A percentile compares a stretch with the other conserved stretches of the same genome.
These are phyloP conservation scores for Apiotrichum sp. DNA, from an alignment of 1,284 basidiomycete genomes.

Conservation along the genomic window DNA sequence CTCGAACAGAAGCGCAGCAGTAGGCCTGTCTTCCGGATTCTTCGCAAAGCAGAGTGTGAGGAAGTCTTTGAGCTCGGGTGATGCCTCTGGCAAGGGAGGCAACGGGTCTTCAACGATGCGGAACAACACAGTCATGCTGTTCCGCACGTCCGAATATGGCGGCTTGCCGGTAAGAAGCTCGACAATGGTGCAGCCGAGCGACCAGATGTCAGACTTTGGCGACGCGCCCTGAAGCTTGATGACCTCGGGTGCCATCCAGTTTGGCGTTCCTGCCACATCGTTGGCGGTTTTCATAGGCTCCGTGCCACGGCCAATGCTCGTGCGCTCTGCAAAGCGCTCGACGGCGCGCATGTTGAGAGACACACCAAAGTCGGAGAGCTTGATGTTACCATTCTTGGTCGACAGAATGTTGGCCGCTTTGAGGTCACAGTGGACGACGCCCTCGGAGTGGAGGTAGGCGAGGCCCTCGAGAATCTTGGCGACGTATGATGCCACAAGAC, in stretches of 20 bases:
- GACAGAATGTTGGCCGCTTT: conserved; percentile 74
- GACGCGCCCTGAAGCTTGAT: conserved; percentile 65
- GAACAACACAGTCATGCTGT: conserved; percentile 92
- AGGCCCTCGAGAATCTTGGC: conserved; percentile 93
- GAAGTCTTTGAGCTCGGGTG: conserved; percentile 68
- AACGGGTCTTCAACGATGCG: conserved; percentile 86
- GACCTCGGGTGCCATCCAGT: conserved; percentile 96
- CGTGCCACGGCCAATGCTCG: conserved; percentile 25
- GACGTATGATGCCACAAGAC: conserved; percentile 79
- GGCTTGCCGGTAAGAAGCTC: conserved; percentile 87
- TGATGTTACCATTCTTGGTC: conserved; percentile 53
- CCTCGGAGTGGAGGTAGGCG: conserved; percentile 88
- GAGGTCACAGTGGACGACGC: conserved; percentile 96
- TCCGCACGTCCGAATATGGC: conserved; percentile 78
- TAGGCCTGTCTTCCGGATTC: conserved; percentile 70
- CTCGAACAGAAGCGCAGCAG: conserved; percentile 74
- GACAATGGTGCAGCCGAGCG: conserved; percentile 84
- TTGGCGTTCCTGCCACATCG: conserved; percentile 79
- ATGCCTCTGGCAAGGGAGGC: conserved; percentile 76
- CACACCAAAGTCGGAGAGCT: conserved; percentile 55
- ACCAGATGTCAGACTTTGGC: conserved; percentile 66
- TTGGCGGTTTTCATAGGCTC: conserved; percentile 4
- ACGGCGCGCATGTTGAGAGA: conserved; percentile 50
- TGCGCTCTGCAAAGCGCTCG: conserved; percentile 66
- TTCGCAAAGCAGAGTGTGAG: conserved; percentile 80